Evolutionary conservation across 257 asterid species (phyloP).

Genomic region (Thymus quinquecostatus): DNA sequence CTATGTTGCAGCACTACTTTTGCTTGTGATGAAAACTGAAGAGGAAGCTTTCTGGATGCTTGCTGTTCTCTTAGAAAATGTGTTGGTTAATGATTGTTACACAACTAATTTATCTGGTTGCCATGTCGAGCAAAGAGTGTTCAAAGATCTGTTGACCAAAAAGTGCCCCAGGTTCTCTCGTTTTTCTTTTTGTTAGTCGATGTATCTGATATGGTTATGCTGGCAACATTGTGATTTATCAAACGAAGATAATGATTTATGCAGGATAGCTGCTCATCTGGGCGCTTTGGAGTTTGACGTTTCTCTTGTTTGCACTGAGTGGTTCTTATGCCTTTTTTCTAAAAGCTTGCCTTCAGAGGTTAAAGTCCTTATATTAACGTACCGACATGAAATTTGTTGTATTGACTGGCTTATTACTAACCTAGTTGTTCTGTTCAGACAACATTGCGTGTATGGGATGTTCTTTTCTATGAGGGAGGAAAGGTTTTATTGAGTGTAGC

Average conservation of each 20-base stretch:
- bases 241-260: slow-evolving; percentile 22
- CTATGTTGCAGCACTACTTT: slow-evolving; percentile 87
- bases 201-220: slow-evolving; percentile 10
- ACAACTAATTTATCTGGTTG: slow-evolving; percentile 91
- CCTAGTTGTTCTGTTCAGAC: slow-evolving; percentile 59
- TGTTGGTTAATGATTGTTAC: slow-evolving; percentile 91
- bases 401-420: slow-evolving; percentile 20
- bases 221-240: slow-evolving; percentile 22
- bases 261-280: slow-evolving; percentile 91
- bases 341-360: slow-evolving; percentile 99
- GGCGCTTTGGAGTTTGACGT: slow-evolving; percentile 92
- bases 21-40: slow-evolving; percentile 98
- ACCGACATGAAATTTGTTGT: neutral
- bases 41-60: slow-evolving; percentile 99
- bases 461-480: slow-evolving; percentile 97
- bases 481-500: slow-evolving; percentile 84
- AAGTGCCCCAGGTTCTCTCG: slow-evolving; percentile 80
- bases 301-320: slow-evolving; percentile 96
- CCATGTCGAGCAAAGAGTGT: slow-evolving; percentile 96
- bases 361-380: slow-evolving; percentile 8
- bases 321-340: slow-evolving; percentile 95
- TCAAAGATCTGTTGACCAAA: slow-evolving; percentile 77
- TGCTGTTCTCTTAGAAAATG: slow-evolving; percentile 88
- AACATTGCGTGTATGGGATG: slow-evolving; percentile 94
- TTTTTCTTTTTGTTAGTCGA: slow-evolving; percentile 10